phyloP scores from a whole-genome alignment of 139 green algal genomes.

The Coelastrella sp. region DNA sequence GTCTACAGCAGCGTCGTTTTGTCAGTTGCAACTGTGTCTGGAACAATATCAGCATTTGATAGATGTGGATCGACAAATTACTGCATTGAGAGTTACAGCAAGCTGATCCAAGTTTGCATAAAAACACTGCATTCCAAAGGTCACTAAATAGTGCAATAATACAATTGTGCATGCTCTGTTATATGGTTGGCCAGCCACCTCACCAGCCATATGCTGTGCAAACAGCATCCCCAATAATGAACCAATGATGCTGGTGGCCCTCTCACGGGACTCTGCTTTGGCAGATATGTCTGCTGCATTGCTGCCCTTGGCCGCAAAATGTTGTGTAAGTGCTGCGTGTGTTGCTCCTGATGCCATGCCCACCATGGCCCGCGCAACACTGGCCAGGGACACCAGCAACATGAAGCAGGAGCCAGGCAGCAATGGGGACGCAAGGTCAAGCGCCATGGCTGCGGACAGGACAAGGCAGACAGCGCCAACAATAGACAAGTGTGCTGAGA shows the following conservation, averaged over 20 bases:
- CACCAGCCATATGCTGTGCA: slow-evolving; percentile 47
- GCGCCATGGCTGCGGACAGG: slow-evolving; percentile 55
- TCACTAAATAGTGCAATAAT: neutral
- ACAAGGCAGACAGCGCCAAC: neutral
- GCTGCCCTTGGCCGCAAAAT: slow-evolving; percentile 74
- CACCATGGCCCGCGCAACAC: slow-evolving; percentile 69
- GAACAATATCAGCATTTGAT: too few relatives aligned
- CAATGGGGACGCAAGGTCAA: slow-evolving; percentile 69
- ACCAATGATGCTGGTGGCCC: slow-evolving; percentile 78
- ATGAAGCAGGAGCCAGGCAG: slow-evolving; percentile 62
- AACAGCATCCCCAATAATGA: slow-evolving; percentile 86
- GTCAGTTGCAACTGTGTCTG: too few relatives aligned
- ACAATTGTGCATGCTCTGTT: neutral
- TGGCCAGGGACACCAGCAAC: slow-evolving; percentile 73
- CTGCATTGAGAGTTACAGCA: neutral
- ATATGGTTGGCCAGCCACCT: neutral
- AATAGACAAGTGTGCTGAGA: neutral
- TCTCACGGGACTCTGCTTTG: slow-evolving; percentile 78
- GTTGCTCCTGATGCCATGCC: slow-evolving; percentile 84
- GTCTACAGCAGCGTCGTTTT: too few relatives aligned
- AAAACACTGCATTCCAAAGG: neutral
- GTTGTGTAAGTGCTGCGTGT: slow-evolving; percentile 85
- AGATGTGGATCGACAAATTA: too few relatives aligned
- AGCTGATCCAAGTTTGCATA: neutral
- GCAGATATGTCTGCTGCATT: slow-evolving; percentile 87